phyloP scores from a whole-genome alignment of 1,284 basidiomycete species.

The Xanthoconium separans region DNA sequence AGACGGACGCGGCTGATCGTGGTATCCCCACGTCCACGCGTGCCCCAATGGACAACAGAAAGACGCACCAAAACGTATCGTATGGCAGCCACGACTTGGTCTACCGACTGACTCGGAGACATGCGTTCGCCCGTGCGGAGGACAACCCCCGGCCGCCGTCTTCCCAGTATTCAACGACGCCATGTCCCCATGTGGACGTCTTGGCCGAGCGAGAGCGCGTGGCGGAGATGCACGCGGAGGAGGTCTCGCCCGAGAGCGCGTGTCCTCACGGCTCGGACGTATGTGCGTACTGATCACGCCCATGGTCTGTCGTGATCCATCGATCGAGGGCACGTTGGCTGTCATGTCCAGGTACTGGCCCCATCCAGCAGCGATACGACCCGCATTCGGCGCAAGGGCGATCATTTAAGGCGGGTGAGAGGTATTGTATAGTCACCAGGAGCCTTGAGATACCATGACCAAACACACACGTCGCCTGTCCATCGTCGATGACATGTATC shows the following conservation, averaged over 20 bases:
- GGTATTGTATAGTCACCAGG: background rate
- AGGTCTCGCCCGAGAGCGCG: conserved; percentile 23
- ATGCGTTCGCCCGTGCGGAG: conserved; percentile 15
- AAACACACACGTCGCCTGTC: conserved; percentile 10
- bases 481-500: background rate
- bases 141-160: conserved; percentile 24
- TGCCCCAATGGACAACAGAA: background rate
- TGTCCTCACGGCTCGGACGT: conserved; percentile 19
- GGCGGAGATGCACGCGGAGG: conserved; percentile 23
- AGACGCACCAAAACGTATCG: conserved; percentile 25
- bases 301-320: conserved; percentile 16
- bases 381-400: conserved; percentile 15
- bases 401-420: conserved; percentile 6
- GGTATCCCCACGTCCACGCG: conserved; percentile 13
- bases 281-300: conserved; percentile 18
- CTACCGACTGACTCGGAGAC: conserved; percentile 14
- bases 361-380: conserved; percentile 24
- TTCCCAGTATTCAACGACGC: conserved; percentile 31
- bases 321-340: background rate
- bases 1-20: conserved; percentile 30
- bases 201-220: conserved; percentile 27
- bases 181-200: conserved; percentile 24
- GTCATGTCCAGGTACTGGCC: conserved; percentile 13
- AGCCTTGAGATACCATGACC: background rate
- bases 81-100: conserved; percentile 31